These are phyloP conservation scores for Phoma herbarum DNA, from an alignment of 2,329 filamentous ascomycete genomes.

Conservation along the genomic window DNA sequence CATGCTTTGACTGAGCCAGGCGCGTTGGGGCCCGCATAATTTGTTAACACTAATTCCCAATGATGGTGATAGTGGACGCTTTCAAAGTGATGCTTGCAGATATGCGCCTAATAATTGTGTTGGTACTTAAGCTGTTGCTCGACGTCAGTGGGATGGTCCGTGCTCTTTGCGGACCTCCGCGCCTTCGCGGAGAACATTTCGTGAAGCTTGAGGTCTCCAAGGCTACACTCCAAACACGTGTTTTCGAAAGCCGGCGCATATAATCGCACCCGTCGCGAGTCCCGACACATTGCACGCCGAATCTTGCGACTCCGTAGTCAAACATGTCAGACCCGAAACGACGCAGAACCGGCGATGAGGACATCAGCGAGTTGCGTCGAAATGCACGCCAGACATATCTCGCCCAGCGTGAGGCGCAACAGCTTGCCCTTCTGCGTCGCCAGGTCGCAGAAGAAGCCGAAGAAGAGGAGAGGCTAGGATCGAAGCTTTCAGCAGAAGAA, in stretches of 20 bases:
- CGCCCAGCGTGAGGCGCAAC: conserved; percentile 88
- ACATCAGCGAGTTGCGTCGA: conserved; percentile 77
- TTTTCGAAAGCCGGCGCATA: background rate
- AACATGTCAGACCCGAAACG: conserved; percentile 42
- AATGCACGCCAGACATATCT: conserved; percentile 91
- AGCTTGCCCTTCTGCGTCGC: conserved; percentile 83
- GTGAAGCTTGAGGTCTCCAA: conserved; percentile 6
- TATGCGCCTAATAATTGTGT: background rate
- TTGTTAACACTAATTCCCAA: background rate
- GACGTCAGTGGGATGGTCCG: conserved; percentile 13
- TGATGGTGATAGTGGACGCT: background rate
- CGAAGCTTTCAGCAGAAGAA: conserved; percentile 78
- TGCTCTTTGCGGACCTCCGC: conserved; percentile 18
- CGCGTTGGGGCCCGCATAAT: background rate
- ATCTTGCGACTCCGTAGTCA: background rate
- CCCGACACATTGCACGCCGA: too few species aligned
- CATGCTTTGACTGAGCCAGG: background rate
- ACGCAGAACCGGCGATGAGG: conserved; percentile 37
- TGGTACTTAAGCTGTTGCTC: background rate
- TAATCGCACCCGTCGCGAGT: background rate
- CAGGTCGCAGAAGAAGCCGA: conserved; percentile 89
- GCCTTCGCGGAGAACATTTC: conserved; percentile 19
- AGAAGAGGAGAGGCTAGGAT: conserved; percentile 74
- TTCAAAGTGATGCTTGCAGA: background rate
- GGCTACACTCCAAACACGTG: conserved; percentile 12